These are phyloP conservation scores for Porodaedalea pini DNA, from an alignment of 1,284 basidiomycete genomes.

Conservation along the genomic window DNA sequence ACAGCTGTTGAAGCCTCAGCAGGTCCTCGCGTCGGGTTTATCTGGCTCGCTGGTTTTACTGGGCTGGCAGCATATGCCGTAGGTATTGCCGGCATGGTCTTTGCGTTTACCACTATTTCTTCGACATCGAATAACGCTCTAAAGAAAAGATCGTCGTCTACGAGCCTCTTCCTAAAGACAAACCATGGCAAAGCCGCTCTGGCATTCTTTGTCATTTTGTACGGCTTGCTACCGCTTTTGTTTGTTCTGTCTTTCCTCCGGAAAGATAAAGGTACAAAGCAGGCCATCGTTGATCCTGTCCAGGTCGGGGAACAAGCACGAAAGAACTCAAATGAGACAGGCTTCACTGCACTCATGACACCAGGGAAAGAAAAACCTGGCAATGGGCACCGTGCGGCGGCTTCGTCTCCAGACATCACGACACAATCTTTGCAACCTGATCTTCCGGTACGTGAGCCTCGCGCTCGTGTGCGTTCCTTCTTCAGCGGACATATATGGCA, in stretches of 20 bases:
- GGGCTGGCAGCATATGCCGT: conserved; percentile 52
- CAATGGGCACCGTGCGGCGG: neutral
- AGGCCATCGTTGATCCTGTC: neutral
- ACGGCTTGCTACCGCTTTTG: conserved; percentile 49
- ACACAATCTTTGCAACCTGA: neutral
- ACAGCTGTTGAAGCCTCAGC: conserved; percentile 20
- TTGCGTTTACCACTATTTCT: conserved; percentile 58
- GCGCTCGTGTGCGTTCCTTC: conserved; percentile 12
- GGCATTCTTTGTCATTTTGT: conserved; percentile 56
- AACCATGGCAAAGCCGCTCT: conserved; percentile 60
- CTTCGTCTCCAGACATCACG: conserved; percentile 11
- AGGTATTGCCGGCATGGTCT: conserved; percentile 57
- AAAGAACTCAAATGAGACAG: conserved; percentile 17
- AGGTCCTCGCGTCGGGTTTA: conserved; percentile 29
- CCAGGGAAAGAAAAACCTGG: conserved; percentile 9
- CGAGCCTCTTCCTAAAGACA: conserved; percentile 46
- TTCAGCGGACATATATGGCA: conserved; percentile 10
- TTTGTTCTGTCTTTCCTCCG: conserved; percentile 26
- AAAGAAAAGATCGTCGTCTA: conserved; percentile 32
- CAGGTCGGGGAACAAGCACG: conserved; percentile 1
- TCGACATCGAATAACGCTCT: conserved; percentile 27
- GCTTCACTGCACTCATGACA: conserved; percentile 15
- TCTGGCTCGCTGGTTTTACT: conserved; percentile 38
- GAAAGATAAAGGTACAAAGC: neutral
- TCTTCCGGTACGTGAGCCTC: conserved; percentile 2